phyloP scores from a whole-genome alignment of 148 eudicot genomes.

The Camellia lanceoleosa region DNA sequence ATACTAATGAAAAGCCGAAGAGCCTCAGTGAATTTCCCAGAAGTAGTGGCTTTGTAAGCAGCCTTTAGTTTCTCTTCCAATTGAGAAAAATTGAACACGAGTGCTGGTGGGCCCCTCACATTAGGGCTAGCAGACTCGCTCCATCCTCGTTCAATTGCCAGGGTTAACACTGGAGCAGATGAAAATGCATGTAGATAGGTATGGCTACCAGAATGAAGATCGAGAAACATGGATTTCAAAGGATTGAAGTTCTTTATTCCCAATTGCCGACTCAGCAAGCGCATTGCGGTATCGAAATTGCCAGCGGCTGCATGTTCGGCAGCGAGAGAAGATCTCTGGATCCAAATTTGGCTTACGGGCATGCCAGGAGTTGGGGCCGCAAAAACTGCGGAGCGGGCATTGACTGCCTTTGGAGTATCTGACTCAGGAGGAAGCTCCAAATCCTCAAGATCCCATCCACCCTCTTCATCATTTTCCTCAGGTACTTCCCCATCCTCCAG shows the following conservation, averaged over 20 bases:
- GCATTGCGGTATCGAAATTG: constrained; percentile 91
- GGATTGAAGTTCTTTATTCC: constrained; percentile 83
- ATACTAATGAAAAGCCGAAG: constrained; percentile 56
- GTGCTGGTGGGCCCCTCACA: constrained; percentile 81
- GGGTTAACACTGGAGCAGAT: constrained; percentile 64
- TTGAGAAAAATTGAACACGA: constrained; percentile 66
- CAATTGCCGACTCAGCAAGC: constrained; percentile 72
- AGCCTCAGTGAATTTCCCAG: constrained; percentile 84
- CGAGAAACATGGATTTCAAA: constrained; percentile 62
- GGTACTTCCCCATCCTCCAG: constrained; percentile 34
- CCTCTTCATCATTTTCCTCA: constrained; percentile 62
- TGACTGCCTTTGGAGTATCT: constrained; percentile 65
- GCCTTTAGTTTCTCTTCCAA: constrained; percentile 80
- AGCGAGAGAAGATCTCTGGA: constrained; percentile 80
- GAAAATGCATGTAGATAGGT: constrained; percentile 64
- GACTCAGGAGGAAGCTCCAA: constrained; percentile 89
- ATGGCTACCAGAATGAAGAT: constrained; percentile 80
- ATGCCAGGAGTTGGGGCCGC: constrained; percentile 74
- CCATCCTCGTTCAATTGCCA: constrained; percentile 90
- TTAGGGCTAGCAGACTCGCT: constrained; percentile 73
- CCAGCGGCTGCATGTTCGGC: constrained; percentile 98
- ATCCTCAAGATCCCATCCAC: constrained; percentile 95
- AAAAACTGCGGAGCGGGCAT: constrained; percentile 47
- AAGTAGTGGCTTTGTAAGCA: constrained; percentile 72
- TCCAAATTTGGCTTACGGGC: constrained; percentile 96